A percentile compares a stretch with the other conserved stretches of the same genome.
Conservation (phyloP, 371 early-diverging fungal species). For the Gilbertella persicaria region DNA sequence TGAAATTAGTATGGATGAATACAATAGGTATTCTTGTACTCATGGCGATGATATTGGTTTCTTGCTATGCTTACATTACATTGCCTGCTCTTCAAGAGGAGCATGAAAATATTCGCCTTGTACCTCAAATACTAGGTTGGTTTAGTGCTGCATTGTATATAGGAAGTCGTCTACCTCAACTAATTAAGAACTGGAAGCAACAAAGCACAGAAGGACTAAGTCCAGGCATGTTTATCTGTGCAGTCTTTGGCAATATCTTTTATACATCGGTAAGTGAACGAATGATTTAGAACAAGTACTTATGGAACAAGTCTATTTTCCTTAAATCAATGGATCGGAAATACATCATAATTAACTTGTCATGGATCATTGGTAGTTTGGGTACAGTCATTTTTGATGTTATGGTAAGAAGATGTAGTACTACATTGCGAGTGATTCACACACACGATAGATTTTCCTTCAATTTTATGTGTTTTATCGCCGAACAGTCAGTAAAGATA, state of each 20-base stretch:
- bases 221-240: slow-evolving; percentile 74
- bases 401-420: slow-evolving; percentile 16
- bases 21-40: slow-evolving; percentile 9
- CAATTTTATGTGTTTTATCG: slow-evolving; percentile 19
- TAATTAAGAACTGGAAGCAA: slow-evolving; percentile 67
- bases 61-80: slow-evolving; percentile 18
- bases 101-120: not conserved
- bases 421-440: not conserved
- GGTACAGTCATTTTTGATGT: slow-evolving; percentile 58
- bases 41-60: slow-evolving; percentile 2
- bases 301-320: slow-evolving; percentile 43
- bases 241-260: slow-evolving; percentile 78
- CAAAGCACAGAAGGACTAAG: slow-evolving; percentile 77
- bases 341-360: slow-evolving; percentile 49
- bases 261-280: slow-evolving; percentile 38
- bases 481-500: slow-evolving; percentile 11
- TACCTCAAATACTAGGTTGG: slow-evolving; percentile 51
- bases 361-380: slow-evolving; percentile 60
- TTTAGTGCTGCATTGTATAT: slow-evolving; percentile 53
- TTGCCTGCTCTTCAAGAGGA: not conserved
- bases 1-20: slow-evolving; percentile 12
- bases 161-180: slow-evolving; percentile 75
- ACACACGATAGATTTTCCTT: slow-evolving; percentile 19
- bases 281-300: not conserved
- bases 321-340: slow-evolving; percentile 47